Percentiles rank a stretch among this genome's conserved stretches.
Evolutionary conservation across 495 filamentous ascomycete species (phyloP).

Genomic region (Patellaria atrata): DNA sequence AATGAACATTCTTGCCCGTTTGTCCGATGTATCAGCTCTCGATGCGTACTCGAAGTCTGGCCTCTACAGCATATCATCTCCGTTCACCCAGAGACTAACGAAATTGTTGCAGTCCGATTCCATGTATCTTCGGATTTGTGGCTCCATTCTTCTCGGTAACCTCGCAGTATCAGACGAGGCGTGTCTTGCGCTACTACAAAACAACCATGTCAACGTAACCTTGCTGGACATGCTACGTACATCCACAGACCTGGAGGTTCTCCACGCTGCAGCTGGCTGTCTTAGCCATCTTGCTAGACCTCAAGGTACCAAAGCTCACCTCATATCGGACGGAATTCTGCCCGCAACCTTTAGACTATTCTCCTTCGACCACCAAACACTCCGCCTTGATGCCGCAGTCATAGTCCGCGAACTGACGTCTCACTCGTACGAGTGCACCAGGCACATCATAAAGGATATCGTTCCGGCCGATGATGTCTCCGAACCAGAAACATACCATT

Average conservation of each 20-base stretch:
- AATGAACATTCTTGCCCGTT: no score
- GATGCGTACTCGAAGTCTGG: no score
- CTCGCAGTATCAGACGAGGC: slow-evolving; percentile 14
- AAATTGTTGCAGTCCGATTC: no score
- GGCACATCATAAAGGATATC: slow-evolving; percentile 7
- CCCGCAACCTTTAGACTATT: slow-evolving; percentile 10
- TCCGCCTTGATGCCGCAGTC: slow-evolving; percentile 16
- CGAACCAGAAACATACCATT: slow-evolving; percentile 1
- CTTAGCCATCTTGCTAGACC: slow-evolving; percentile 16
- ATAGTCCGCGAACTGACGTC: slow-evolving; percentile 14
- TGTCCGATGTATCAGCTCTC: no score
- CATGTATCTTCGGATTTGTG: no score
- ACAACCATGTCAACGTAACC: slow-evolving; percentile 5
- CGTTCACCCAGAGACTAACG: no score
- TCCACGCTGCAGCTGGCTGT: slow-evolving; percentile 15
- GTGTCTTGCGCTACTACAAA: slow-evolving; percentile 12
- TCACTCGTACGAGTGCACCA: slow-evolving; percentile 8
- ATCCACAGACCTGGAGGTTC: slow-evolving; percentile 6
- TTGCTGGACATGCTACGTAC: slow-evolving; percentile 9
- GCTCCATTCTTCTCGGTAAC: slow-evolving; percentile 17
- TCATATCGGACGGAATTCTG: slow-evolving; percentile 12
- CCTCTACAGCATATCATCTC: no score
- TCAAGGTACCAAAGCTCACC: slow-evolving; percentile 5
- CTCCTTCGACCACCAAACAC: slow-evolving; percentile 8
- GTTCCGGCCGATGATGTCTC: slow-evolving; percentile 6